Evolutionary conservation across 2,329 filamentous ascomycete genomes (phyloP).

Genomic region (Curvularia spicifera): DNA sequence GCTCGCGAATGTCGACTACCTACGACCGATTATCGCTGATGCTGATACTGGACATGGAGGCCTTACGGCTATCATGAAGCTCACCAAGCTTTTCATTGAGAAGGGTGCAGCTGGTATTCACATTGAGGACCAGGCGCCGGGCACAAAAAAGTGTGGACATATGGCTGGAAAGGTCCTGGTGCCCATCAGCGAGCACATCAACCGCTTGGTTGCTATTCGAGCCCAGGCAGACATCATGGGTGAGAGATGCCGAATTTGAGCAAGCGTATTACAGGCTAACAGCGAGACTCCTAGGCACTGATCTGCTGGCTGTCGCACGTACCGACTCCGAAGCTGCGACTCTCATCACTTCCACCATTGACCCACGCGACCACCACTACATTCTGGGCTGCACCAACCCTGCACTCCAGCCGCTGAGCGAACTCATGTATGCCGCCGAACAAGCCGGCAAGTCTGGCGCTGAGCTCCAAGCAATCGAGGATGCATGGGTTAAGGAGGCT

Average conservation of each 20-base stretch:
- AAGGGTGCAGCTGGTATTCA: conserved; percentile 97
- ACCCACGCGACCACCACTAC: conserved; percentile 93
- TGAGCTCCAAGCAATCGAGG: conserved; percentile 88
- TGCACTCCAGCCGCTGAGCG: conserved; percentile 79
- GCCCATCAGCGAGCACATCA: conserved; percentile 97
- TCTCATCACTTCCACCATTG: conserved; percentile 94
- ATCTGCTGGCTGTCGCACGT: conserved; percentile 88
- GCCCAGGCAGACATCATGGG: conserved; percentile 99
- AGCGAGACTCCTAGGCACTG: conserved; percentile 62
- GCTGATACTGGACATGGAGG: conserved; percentile 97
- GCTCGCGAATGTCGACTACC: conserved; percentile 85
- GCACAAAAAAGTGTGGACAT: conserved; percentile 99
- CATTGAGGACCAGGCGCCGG: conserved; percentile 97
- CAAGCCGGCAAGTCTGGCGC: conserved; percentile 77
- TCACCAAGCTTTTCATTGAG: conserved; percentile 97
- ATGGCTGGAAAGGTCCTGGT: conserved; percentile 99
- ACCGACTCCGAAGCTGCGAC: conserved; percentile 98
- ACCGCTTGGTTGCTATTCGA: conserved; percentile 92
- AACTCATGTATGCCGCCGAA: conserved; percentile 90
- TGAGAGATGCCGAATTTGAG: conserved; percentile 40
- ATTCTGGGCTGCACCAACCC: conserved; percentile 90
- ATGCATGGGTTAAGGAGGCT: conserved; percentile 81
- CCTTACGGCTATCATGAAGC: conserved; percentile 98
- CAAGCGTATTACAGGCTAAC: not conserved
- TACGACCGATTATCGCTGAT: conserved; percentile 94